phyloP scores from a whole-genome alignment of 179 eudicot species.

The Gypsophila paniculata region DNA sequence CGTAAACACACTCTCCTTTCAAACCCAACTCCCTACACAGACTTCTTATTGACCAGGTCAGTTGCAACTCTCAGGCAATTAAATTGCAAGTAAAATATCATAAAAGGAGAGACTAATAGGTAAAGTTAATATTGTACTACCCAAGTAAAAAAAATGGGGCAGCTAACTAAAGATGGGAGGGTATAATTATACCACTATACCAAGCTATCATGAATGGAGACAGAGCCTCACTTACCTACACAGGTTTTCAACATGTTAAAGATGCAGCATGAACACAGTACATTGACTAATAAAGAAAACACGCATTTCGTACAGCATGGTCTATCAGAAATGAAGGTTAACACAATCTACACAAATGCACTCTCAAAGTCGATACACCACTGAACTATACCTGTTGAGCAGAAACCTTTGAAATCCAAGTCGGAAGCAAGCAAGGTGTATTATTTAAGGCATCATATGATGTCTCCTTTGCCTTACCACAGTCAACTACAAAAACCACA shows the following conservation, averaged over 20 bases:
- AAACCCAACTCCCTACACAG: too few relatives aligned
- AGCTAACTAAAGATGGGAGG: background rate
- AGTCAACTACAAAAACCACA: conserved; percentile 78
- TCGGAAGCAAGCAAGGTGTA: conserved; percentile 81
- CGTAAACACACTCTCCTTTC: too few relatives aligned
- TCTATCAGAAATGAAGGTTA: background rate
- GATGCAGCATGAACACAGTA: background rate
- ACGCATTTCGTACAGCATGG: background rate
- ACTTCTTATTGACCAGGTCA: too few relatives aligned
- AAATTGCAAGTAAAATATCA: too few relatives aligned
- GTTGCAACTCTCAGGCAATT: too few relatives aligned
- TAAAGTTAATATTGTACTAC: background rate
- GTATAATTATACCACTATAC: background rate
- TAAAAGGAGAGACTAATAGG: too few relatives aligned
- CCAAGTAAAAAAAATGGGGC: background rate
- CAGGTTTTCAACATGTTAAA: conserved; percentile 2
- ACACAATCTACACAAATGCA: background rate
- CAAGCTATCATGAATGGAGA: background rate
- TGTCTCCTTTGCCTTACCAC: conserved; percentile 92
- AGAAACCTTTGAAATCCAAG: conserved; percentile 87
- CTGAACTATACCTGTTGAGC: conserved; percentile 61
- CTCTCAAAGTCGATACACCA: background rate
- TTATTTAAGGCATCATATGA: conserved; percentile 86
- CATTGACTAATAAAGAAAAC: background rate
- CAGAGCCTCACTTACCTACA: background rate